These are phyloP conservation scores for Aspergillus egyptiacus DNA, from an alignment of 495 filamentous ascomycete species.

Conservation along the genomic window DNA sequence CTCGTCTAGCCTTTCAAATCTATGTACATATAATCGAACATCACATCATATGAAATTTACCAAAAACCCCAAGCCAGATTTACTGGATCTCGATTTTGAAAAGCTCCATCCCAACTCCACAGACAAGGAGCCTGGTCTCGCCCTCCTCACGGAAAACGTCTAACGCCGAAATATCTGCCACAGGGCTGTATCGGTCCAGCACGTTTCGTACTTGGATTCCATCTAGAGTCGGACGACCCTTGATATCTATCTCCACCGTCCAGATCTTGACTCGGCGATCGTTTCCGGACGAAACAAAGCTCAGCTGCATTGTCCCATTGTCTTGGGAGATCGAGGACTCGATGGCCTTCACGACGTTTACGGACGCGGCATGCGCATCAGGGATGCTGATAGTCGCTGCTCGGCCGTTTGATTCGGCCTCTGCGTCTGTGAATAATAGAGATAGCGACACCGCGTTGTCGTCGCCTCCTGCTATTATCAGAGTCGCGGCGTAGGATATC, in stretches of 20 bases:
- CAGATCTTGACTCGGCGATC: conserved; percentile 81
- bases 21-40: not conserved
- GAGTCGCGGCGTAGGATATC: conserved; percentile 24
- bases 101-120: conserved; percentile 54
- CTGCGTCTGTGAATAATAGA: conserved; percentile 26
- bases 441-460: conserved; percentile 70
- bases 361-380: conserved; percentile 72
- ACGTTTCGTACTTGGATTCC: conserved; percentile 39
- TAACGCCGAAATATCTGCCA: conserved; percentile 58
- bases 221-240: conserved; percentile 21
- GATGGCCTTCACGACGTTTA: conserved; percentile 60
- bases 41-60: not conserved
- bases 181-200: conserved; percentile 50
- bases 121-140: conserved; percentile 35
- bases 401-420: conserved; percentile 3
- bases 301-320: conserved; percentile 12
- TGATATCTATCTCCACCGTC: conserved; percentile 42
- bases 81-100: conserved; percentile 13
- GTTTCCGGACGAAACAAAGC: conserved; percentile 61
- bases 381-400: conserved; percentile 52
- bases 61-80: no score
- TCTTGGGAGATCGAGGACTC: conserved; percentile 2
- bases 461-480: conserved; percentile 75
- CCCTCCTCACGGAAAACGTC: conserved; percentile 26
- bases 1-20: no score